Percentiles rank a stretch among this genome's conserved stretches.
phyloP scores from a whole-genome alignment of 805 yeast species.

The Monosporozyma yasuniensis region DNA sequence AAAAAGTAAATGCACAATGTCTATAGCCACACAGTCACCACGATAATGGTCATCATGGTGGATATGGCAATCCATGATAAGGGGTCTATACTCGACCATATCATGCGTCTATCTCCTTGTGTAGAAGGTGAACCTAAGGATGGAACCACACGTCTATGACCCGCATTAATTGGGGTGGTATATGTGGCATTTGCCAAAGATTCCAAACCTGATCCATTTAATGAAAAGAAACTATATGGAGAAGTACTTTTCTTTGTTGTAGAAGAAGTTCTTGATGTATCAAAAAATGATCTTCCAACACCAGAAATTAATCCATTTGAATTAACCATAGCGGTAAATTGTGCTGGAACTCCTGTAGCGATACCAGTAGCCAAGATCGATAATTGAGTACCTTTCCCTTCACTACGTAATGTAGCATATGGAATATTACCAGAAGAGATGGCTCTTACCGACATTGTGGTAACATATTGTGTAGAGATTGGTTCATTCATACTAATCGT shows the following conservation, averaged over 20 bases:
- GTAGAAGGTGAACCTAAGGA: neutral
- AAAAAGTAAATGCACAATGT: neutral
- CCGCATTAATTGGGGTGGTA: neutral
- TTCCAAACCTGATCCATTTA: neutral
- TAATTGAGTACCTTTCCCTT: constrained; percentile 9
- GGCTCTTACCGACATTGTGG: constrained; percentile 6
- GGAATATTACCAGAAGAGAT: constrained; percentile 42
- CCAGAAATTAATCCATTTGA: constrained; percentile 28
- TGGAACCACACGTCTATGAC: neutral
- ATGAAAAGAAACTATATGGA: constrained; percentile 1
- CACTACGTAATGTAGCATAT: constrained; percentile 35
- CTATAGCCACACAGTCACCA: neutral
- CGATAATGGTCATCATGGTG: neutral
- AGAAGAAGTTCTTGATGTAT: constrained; percentile 19
- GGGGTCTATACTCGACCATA: neutral
- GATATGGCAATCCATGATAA: neutral
- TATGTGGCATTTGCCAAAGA: neutral
- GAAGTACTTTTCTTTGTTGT: constrained; percentile 5
- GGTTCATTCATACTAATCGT: neutral
- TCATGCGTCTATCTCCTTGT: neutral
- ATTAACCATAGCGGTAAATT: constrained; percentile 23
- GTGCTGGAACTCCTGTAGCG: constrained; percentile 19
- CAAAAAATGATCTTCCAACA: constrained; percentile 25
- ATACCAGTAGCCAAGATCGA: constrained; percentile 2
- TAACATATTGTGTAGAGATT: neutral